phyloP scores from a whole-genome alignment of 2,329 filamentous ascomycete genomes.

The Aspergillus carbonarius region DNA sequence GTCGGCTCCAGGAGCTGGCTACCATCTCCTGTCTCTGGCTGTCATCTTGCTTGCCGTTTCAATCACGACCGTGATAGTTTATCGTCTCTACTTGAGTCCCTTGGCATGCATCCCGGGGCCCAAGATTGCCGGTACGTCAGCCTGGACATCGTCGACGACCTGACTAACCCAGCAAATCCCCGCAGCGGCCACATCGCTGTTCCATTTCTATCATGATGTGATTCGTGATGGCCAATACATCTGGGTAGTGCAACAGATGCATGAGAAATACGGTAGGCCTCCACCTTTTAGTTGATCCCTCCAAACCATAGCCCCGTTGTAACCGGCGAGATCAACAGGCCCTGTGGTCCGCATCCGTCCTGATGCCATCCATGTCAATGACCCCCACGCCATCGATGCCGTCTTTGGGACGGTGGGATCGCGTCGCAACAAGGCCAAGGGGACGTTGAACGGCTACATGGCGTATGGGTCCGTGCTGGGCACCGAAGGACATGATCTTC shows the following conservation, averaged over 20 bases:
- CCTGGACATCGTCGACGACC: not conserved
- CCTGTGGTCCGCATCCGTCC: not conserved
- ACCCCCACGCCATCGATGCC: not conserved
- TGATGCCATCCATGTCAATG: not conserved
- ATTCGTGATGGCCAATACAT: not conserved
- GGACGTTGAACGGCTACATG: conserved; percentile 1
- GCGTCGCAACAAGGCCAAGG: not conserved
- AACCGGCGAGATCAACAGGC: not conserved
- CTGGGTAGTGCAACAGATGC: not conserved
- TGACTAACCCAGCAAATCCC: not conserved
- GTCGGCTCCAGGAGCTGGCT: not conserved
- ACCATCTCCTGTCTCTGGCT: not conserved
- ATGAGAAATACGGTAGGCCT: not conserved
- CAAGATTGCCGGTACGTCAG: not conserved
- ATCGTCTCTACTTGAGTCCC: not conserved
- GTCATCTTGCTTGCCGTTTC: not conserved
- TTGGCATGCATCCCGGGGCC: not conserved
- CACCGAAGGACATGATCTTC: conserved; percentile 23
- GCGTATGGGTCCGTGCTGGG: conserved; percentile 14
- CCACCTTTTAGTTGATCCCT: too few species aligned
- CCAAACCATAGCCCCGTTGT: not conserved
- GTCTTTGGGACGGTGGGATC: not conserved
- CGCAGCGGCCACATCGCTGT: not conserved
- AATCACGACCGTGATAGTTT: not conserved
- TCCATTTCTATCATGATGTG: not conserved